These are phyloP conservation scores for Pythium guiyangense DNA, from an alignment of 352 stramenopile genomes.

Conservation along the genomic window DNA sequence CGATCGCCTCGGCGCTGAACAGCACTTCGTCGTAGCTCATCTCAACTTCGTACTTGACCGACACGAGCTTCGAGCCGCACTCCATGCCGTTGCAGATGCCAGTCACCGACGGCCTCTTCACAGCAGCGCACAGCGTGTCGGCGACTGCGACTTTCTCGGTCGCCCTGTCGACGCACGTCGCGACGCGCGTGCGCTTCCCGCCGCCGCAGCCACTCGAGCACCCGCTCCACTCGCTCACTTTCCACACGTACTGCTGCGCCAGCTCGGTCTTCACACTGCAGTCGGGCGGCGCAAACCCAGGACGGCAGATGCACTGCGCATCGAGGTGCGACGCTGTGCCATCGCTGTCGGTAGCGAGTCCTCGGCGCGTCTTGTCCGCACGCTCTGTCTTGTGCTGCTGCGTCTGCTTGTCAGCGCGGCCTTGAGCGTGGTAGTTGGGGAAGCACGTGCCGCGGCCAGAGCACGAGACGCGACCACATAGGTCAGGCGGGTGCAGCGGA, in stretches of 20 bases:
- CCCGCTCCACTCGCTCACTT: constrained; percentile 46
- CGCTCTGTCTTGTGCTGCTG: neutral
- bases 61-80: constrained; percentile 64
- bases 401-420: no score
- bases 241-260: constrained; percentile 38
- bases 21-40: constrained; percentile 76
- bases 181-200: constrained; percentile 37
- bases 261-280: constrained; percentile 50
- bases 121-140: constrained; percentile 23
- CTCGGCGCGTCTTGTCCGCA: neutral
- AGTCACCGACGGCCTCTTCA: constrained; percentile 43
- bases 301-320: constrained; percentile 56
- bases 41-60: constrained; percentile 63
- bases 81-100: constrained; percentile 77
- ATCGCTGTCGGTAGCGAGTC: constrained; percentile 11
- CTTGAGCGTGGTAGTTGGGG: constrained; percentile 43
- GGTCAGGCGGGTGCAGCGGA: constrained; percentile 59
- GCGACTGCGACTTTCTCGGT: constrained; percentile 19
- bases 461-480: constrained; percentile 58
- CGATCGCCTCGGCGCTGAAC: constrained; percentile 42
- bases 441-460: constrained; percentile 68
- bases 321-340: constrained; percentile 19
- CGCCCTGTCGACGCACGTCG: constrained; percentile 30
- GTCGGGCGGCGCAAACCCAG: constrained; percentile 53
- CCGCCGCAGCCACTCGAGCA: constrained; percentile 66